Percentiles rank a stretch among this genome's conserved stretches.
These are phyloP conservation scores for Rubus parviflorus DNA, from an alignment of 306 rosid species.

Conservation along the genomic window DNA sequence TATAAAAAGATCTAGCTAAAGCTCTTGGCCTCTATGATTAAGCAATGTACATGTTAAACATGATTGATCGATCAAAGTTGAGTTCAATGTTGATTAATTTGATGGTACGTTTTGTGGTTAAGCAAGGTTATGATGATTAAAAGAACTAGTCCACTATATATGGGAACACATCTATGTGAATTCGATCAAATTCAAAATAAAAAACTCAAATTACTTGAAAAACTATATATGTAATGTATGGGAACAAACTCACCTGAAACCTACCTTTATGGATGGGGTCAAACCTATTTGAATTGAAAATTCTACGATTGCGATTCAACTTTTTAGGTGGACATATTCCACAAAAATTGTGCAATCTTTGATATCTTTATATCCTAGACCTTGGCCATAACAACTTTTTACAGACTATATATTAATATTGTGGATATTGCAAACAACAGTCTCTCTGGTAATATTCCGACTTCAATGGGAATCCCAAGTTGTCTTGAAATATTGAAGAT, in stretches of 20 bases:
- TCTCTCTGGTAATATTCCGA: background rate
- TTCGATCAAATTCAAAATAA: too few species aligned
- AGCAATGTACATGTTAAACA: too few species aligned
- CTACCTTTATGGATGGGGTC: conserved; percentile 17
- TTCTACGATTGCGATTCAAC: conserved; percentile 11
- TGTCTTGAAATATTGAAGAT: background rate
- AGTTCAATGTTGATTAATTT: too few species aligned
- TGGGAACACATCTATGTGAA: too few species aligned
- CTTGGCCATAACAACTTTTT: conserved; percentile 13
- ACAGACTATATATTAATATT: rapidly evolving
- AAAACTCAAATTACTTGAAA: too few species aligned
- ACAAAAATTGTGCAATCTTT: conserved; percentile 8
- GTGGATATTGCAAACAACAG: background rate
- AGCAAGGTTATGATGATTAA: too few species aligned
- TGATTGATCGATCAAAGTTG: too few species aligned
- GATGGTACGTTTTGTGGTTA: too few species aligned
- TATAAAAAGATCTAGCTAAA: too few species aligned
- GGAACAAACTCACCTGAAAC: conserved; percentile 12
- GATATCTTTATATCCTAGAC: conserved; percentile 1
- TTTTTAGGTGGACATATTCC: conserved; percentile 11
- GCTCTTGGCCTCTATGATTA: too few species aligned
- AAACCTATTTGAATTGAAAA: background rate
- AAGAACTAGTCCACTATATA: too few species aligned
- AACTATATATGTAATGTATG: too few species aligned
- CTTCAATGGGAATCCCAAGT: background rate